Conservation (phyloP, 73 alveolate genomes). For the Tetrahymena elliotti region DNA sequence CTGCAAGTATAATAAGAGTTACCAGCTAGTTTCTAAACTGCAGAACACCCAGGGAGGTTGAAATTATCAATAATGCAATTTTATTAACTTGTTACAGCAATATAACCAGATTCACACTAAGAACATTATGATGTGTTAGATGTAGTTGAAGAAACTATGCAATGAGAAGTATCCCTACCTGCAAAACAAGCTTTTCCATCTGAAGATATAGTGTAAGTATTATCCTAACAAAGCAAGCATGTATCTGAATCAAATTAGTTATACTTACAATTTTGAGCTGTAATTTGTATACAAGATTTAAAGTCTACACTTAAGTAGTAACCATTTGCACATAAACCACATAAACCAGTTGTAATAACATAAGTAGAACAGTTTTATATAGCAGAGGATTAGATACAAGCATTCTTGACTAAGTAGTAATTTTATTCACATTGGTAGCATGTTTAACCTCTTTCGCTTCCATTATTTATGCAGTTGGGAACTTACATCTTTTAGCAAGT, state of each 20-base stretch:
- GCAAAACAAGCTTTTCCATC: not conserved
- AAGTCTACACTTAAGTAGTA: not conserved
- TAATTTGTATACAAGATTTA: not conserved
- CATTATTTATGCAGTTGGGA: not conserved
- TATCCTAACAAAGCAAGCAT: not conserved
- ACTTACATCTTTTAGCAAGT: not conserved
- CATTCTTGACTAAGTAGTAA: not conserved
- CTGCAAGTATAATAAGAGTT: not conserved
- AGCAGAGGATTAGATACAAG: not conserved
- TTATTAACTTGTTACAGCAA: not conserved
- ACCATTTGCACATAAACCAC: not conserved
- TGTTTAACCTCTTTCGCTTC: not conserved
- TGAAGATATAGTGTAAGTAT: not conserved
- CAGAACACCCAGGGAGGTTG: not conserved
- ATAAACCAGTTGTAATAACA: not conserved
- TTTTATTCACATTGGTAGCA: not conserved
- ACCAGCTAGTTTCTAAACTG: not conserved
- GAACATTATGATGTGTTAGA: not conserved
- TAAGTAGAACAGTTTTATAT: not conserved
- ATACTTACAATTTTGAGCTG: not conserved
- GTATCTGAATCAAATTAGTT: not conserved
- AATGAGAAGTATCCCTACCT: not conserved
- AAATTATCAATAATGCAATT: not conserved
- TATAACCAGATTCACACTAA: not conserved
- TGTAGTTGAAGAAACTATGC: not conserved